A percentile compares a stretch with the other conserved stretches of the same genome.
phyloP scores from a whole-genome alignment of 176 grass and related monocot species.

The Urochloa ruziziensis region DNA sequence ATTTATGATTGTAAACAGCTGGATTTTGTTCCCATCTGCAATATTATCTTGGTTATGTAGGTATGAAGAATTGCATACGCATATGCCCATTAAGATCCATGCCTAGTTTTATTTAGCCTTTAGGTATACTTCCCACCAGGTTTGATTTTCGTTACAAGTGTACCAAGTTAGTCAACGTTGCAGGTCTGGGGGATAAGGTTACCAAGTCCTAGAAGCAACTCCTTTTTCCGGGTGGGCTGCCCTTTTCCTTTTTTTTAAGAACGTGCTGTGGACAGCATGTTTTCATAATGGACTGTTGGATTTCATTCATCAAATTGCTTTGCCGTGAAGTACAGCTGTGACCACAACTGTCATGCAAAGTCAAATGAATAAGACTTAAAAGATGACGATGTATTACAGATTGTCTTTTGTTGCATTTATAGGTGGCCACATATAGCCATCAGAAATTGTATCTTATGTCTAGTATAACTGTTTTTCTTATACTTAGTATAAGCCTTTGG shows the following conservation, averaged over 20 bases:
- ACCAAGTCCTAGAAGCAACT: constrained; percentile 5
- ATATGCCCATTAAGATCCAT: not conserved
- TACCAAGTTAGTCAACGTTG: constrained; percentile 18
- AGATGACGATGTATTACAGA: not conserved
- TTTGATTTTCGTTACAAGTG: not conserved
- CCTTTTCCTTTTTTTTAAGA: not conserved
- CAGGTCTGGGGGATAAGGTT: not conserved
- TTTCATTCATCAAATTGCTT: not conserved
- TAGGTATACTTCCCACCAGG: not conserved
- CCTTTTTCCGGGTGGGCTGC: not conserved
- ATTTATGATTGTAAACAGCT: not conserved
- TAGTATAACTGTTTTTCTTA: no score
- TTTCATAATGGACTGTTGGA: not conserved
- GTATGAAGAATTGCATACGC: not conserved
- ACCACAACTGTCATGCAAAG: not conserved
- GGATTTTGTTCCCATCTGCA: not conserved
- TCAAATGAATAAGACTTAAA: not conserved
- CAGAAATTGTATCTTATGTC: not conserved
- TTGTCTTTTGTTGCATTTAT: not conserved
- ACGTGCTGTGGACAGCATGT: not conserved
- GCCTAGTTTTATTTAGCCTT: not conserved
- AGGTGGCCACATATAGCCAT: not conserved
- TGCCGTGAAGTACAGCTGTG: not conserved
- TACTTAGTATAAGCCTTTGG: not conserved
- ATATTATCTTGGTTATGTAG: not conserved